Percentiles rank a stretch among this genome's conserved stretches.
These are phyloP conservation scores for Peronospora destructor DNA, from an alignment of 352 stramenopile genomes.

Conservation along the genomic window DNA sequence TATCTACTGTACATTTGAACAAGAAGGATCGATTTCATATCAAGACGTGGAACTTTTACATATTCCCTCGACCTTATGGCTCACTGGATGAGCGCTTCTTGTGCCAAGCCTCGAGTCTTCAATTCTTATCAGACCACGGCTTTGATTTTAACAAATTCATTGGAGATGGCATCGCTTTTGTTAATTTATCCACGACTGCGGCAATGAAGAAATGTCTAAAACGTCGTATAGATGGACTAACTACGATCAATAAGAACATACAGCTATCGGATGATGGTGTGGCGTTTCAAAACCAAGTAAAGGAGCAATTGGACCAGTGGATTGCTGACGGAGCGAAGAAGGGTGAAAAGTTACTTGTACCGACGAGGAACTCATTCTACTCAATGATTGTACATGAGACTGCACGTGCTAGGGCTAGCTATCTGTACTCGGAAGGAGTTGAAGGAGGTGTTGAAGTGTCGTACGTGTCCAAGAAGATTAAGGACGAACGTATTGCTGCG, in stretches of 20 bases:
- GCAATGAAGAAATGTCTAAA: conserved; percentile 48
- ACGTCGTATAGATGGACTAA: conserved; percentile 49
- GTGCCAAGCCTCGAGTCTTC: conserved; percentile 72
- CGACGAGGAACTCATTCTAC: conserved; percentile 62
- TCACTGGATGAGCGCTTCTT: conserved; percentile 66
- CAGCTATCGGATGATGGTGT: conserved; percentile 41
- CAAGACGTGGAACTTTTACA: conserved; percentile 85
- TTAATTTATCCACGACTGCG: conserved; percentile 49
- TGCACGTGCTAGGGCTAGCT: conserved; percentile 44
- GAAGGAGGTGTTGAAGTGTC: conserved; percentile 48
- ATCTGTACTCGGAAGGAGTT: conserved; percentile 51
- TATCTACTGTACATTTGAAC: conserved; percentile 68
- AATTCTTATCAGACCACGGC: conserved; percentile 76
- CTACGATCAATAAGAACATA: conserved; percentile 52
- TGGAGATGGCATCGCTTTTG: conserved; percentile 69
- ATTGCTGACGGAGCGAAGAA: conserved; percentile 42
- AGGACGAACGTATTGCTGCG: conserved; percentile 51
- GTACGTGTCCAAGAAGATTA: conserved; percentile 54
- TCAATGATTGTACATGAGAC: conserved; percentile 71
- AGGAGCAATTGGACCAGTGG: conserved; percentile 46
- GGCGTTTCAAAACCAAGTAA: conserved; percentile 40
- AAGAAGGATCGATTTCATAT: conserved; percentile 47
- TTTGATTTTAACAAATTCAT: conserved; percentile 88
- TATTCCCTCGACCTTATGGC: conserved; percentile 66
- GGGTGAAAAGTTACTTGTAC: conserved; percentile 43